A percentile compares a stretch with the other conserved stretches of the same genome.
Evolutionary conservation across 306 rosid genomes (phyloP).

Genomic region (Citrullus amarus): DNA sequence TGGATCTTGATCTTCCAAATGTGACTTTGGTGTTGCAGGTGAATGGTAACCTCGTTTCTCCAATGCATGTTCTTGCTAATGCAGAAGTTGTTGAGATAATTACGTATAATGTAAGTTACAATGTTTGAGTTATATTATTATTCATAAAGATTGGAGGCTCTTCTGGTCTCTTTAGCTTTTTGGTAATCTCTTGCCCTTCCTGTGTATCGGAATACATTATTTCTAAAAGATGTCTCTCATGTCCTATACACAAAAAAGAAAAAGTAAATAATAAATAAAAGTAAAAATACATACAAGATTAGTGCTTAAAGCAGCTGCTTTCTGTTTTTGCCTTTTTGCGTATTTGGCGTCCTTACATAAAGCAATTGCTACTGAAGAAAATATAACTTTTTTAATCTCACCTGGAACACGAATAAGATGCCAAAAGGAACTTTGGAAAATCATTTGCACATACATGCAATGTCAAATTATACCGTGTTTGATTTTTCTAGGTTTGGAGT

Average conservation of each 20-base stretch:
- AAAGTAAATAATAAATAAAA: background rate
- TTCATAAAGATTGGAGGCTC: background rate
- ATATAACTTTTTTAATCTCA: background rate
- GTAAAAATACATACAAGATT: constrained; percentile 18
- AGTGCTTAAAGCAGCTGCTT: constrained; percentile 13
- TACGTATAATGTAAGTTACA: constrained; percentile 74
- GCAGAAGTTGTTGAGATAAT: constrained; percentile 99
- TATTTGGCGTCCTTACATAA: background rate
- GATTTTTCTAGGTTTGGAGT: background rate
- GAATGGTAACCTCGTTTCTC: constrained; percentile 89
- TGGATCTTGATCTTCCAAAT: constrained; percentile 1
- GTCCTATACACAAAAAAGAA: background rate
- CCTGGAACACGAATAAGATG: background rate
- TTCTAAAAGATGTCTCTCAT: background rate
- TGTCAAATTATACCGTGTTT: background rate
- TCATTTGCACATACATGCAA: background rate
- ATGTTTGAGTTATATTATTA: background rate
- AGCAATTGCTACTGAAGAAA: background rate
- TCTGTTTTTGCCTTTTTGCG: background rate
- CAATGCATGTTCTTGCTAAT: constrained; percentile 71
- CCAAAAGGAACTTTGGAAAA: background rate
- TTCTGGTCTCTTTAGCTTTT: background rate
- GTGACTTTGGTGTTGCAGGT: constrained; percentile 53
- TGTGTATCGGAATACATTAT: background rate
- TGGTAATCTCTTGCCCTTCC: background rate